Evolutionary conservation across 225 moss, liverwort and hornwort genomes (phyloP).

Genomic region (Thuidium tamariscinum): DNA sequence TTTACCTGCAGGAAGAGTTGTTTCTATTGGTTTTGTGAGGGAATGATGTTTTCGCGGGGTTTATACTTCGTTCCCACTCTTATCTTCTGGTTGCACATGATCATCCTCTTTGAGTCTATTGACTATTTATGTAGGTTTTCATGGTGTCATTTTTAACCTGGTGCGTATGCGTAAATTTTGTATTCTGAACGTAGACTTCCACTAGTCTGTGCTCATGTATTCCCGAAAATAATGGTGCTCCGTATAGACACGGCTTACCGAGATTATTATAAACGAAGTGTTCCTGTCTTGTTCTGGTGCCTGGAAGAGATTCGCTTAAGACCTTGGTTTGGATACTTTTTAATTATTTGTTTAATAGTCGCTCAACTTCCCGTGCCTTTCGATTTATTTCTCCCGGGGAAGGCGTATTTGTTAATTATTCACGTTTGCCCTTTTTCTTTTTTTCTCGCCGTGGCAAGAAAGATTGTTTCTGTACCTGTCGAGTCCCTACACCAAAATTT

Average conservation of each 20-base stretch:
- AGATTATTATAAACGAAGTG: background rate
- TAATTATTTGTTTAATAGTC: background rate
- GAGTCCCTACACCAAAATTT: background rate
- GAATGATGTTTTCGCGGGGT: background rate
- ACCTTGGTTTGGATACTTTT: background rate
- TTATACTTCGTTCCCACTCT: background rate
- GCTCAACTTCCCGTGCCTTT: background rate
- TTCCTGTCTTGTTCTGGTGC: background rate
- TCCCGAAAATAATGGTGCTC: constrained; percentile 9
- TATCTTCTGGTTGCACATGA: background rate
- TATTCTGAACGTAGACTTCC: background rate
- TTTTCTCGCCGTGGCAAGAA: background rate
- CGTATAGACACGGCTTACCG: constrained; percentile 11
- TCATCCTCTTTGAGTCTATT: background rate
- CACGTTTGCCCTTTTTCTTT: background rate
- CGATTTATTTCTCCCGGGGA: background rate
- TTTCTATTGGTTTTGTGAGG: background rate
- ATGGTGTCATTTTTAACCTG: background rate
- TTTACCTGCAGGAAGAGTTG: background rate
- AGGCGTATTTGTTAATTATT: background rate
- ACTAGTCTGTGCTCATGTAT: background rate
- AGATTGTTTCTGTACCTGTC: background rate
- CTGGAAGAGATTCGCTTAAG: background rate
- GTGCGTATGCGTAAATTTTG: background rate
- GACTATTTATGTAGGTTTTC: background rate